Evolutionary conservation across 148 eudicot genomes (phyloP).

Genomic region (Euryodendron excelsum): DNA sequence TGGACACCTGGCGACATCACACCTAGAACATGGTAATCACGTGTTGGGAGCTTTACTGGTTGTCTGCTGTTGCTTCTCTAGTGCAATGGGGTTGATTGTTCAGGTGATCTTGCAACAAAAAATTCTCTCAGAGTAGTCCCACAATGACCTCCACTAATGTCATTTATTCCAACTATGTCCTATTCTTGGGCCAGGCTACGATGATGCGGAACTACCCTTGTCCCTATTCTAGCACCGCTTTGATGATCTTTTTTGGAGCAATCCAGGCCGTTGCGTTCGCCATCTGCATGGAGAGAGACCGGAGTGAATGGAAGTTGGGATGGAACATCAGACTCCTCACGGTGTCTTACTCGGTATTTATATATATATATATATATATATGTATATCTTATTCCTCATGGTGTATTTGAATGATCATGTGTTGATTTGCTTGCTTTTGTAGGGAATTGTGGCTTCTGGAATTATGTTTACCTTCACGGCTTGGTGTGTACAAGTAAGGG

Average conservation of each 20-base stretch:
- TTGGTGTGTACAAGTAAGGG: constrained; percentile 51
- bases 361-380: neutral
- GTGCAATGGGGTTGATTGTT: constrained; percentile 40
- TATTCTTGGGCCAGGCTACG: constrained; percentile 40
- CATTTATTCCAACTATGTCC: neutral
- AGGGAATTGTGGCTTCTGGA: constrained; percentile 55
- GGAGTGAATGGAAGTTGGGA: constrained; percentile 65
- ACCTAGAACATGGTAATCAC: constrained; percentile 12
- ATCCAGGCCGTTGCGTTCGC: constrained; percentile 46
- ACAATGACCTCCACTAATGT: neutral
- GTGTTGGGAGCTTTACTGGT: constrained; percentile 34
- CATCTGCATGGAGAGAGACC: constrained; percentile 44
- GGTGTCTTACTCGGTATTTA: constrained; percentile 48
- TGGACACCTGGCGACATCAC: constrained; percentile 6
- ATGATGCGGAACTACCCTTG: constrained; percentile 45
- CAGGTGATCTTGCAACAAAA: constrained; percentile 37
- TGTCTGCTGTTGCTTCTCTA: constrained; percentile 24
- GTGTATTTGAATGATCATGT: too few species aligned
- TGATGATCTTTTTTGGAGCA: constrained; percentile 47
- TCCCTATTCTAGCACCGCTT: constrained; percentile 55
- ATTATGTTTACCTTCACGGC: constrained; percentile 30
- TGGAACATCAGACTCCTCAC: constrained; percentile 67
- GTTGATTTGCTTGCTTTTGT: neutral
- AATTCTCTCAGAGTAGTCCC: neutral
- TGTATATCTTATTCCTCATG: too few species aligned